Evolutionary conservation across 805 yeast genomes (phyloP), one percentile per base, ranked within the genome.

Genomic region (Candida fluviatilis): DNA sequence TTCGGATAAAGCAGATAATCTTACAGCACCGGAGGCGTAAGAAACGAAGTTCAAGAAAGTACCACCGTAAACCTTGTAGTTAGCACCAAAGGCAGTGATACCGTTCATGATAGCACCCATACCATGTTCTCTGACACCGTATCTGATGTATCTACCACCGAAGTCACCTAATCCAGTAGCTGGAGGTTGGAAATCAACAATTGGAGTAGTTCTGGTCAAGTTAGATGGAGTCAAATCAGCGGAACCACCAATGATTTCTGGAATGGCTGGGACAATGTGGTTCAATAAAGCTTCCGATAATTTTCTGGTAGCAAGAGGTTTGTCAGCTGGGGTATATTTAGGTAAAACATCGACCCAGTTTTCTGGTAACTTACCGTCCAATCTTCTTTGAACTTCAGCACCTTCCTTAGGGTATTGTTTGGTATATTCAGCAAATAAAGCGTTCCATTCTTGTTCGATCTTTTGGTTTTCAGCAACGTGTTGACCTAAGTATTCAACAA

Each of bases 91-190:
- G 39, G 96, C 97, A 43, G 93, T 76, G 54, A 91, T 84, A 83
- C 99, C 99, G 71, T 93, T 91, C 80, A 90, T 77, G 65, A 90
- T 84, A 49, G 97, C 96, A 72, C 96, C 96, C 97, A 91, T 89
- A 66, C 87, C 97, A 71, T 93, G 98, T 76, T 91, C 99, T 72
- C 99, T 84, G 50, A 91, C 96, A 82, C 99, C 99, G 66, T 83
- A 91, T 73, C 97, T 84, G 68, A 91, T 75, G 75, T 91, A 91
- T 64, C 96, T 83, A 62, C 99, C 99, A 41, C 80, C 48, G 75
- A 83, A 90, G 58, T 80, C 80, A 67, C 98, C 98, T 51, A 87
- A 71, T 34, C 80, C 80, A 43, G 88, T 69, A 40, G 78, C 58
- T 39, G 88, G 86, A 39, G 93, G 86, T 78, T 93, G 96, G 90